Base-by-base conservation (phyloP, 2,329 filamentous ascomycete species). In the Hymenotorrendiella dingleyae region DNA sequence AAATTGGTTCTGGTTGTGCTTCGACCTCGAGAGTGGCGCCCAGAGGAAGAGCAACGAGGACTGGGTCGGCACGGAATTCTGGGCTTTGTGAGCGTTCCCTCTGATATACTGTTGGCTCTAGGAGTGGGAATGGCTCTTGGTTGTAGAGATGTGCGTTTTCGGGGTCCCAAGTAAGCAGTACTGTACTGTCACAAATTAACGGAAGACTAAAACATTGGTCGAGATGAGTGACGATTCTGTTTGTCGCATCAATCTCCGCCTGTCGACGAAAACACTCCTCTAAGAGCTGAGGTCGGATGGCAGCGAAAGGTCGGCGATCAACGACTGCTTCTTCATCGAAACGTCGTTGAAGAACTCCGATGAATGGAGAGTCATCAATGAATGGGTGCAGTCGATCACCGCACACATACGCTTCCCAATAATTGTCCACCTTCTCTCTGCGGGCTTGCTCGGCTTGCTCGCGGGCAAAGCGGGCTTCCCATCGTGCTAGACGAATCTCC, bases 201-300 rank as follows among this genome's bases (percentile, higher is more conserved):
- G 26, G 4, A 10, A 28, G 14, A 4, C 14, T 14, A 28, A 28
- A 28, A 4, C 26, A 5, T 14, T 28, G 11, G 26, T 28, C 26
- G 14, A 28, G 11, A 6, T 11, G 14, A 14, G 11, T 28, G 26
- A 28, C 11, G 9, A 28, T 10, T 28, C 26, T 28, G 5, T 11
- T 11, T 10, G 26, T 12, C 5, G 4, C 16, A 10, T 26, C 22
- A 17, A 37, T n/a, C 17, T 26, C 16, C 14, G 26, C 35, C 20
- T 37, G 35, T 37, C 35, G 21, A 23, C 23, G 21, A 27, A 37
- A 14, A 20, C 35, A 37, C 23, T 37, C 35, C 17, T 37, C 35
- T 23, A n/a, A 37, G n/a, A 37, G 23, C 23, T 37, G 35, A 8
- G 35, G 35, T 11, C 35, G 22, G 11, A 37, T 9, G 5, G 28